phyloP scores from a whole-genome alignment of 2,329 filamentous ascomycete species.

The Anisogramma anomala region DNA sequence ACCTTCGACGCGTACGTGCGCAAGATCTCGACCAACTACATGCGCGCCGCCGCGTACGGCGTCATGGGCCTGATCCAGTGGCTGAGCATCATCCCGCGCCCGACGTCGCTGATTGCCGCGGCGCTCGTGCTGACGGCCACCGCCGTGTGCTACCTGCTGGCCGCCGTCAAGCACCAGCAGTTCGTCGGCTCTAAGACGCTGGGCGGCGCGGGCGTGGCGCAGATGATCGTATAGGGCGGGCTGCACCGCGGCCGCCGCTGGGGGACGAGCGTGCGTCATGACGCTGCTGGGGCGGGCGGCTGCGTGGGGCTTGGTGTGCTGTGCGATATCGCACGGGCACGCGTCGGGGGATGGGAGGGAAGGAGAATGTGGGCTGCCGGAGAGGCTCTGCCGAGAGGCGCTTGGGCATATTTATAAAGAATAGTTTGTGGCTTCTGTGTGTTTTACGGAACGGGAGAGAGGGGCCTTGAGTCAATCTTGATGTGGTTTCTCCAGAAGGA shows the following conservation, averaged over 20 bases:
- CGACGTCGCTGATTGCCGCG: conserved; percentile 72
- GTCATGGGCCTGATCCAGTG: conserved; percentile 76
- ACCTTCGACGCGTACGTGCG: conserved; percentile 85
- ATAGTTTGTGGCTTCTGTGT: not conserved
- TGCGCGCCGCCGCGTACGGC: conserved; percentile 79
- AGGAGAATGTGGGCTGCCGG: not conserved
- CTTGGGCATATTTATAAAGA: not conserved
- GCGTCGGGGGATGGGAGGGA: too few relatives aligned
- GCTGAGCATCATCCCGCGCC: conserved; percentile 55
- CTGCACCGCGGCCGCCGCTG: too few relatives aligned
- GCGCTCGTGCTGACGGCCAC: conserved; percentile 72
- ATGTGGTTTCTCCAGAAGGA: too few relatives aligned
- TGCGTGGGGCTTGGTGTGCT: too few relatives aligned
- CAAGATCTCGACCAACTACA: conserved; percentile 90
- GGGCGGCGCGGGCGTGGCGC: conserved; percentile 82
- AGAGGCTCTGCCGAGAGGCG: not conserved
- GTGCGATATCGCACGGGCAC: too few relatives aligned
- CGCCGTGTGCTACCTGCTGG: conserved; percentile 67
- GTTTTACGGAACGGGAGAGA: not conserved
- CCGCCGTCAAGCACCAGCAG: conserved; percentile 69
- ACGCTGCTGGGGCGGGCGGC: too few relatives aligned
- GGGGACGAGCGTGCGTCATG: not conserved
- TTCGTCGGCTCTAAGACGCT: conserved; percentile 93
- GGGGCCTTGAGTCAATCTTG: too few relatives aligned
- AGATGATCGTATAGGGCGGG: conserved; percentile 81